Evolutionary conservation across 805 yeast genomes (phyloP), one percentile per base, ranked within the genome.

Genomic region (Starmerella potacharoeniae): DNA sequence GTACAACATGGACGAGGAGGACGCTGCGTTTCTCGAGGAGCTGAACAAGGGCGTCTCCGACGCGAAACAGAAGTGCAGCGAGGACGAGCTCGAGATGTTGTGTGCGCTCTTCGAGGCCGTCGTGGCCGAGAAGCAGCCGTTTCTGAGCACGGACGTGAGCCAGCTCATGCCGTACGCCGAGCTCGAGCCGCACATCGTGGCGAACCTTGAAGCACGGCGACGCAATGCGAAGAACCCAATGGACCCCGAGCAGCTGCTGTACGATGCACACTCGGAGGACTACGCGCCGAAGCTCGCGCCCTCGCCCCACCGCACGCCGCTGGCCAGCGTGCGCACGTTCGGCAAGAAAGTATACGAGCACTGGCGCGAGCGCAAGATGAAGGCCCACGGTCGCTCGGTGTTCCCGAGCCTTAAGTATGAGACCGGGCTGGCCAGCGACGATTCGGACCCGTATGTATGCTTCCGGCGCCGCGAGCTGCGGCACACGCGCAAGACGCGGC

Each of bases 391-490:
- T 35, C 78, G 78, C 62, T 69, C 84, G 4, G 78, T 93, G 22
- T 77, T 80, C 61, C 95, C 97, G 4, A 69, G 76, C 14, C 73
- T 93, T 51, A 86, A 82, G 67, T 89, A 86, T 67, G 97, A 90
- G 71, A 90, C 86, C 62, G 86, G 86, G 29, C 80, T 79, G 54
- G 93, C 87, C 56, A 89, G 89, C 65, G 97, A 90, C 64, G 65
- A 63, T 33, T 51, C 57, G 22, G 97, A 93, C 68, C 97, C 98
- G 1, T 93, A 93, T 69, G 84, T 88, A 42, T 88, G 97, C 72
- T 93, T 93, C 75, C 80, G 98, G 65, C 82, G 96, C 62, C 84
- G 98, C 69, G 97, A 90, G 66, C 84, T 88, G 60, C 81, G 98
- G 61, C 97, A 86, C 66, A 93, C 95, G 34, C 84, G 98, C 69